Base-by-base conservation (phyloP, 768 basidiomycete genomes). In the Mycena filopes region DNA sequence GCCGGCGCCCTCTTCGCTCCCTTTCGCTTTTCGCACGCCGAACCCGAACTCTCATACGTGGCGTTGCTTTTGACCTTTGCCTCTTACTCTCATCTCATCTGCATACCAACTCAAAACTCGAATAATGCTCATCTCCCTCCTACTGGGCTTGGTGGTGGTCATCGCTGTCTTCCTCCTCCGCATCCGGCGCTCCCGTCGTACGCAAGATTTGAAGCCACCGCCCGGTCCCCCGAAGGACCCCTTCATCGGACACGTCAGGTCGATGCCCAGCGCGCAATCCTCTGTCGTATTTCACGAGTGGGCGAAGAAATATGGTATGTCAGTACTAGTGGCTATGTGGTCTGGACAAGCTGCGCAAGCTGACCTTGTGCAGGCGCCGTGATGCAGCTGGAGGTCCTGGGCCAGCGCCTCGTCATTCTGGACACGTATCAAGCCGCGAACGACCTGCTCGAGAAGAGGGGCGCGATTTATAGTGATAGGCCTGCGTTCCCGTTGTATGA, bases 221-320 rank as follows among this genome's bases (percentile, higher is more conserved):
- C 60, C 50, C 23, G 60, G 60, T 8, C 60, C 60, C 20, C 60
- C 41, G 5, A 31, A 26, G 31, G 60, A 53, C 21, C 60, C 51
- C 6, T 15, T 61, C 36, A 53, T 61, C 12, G 50, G 60, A 4
- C 33, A 61, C 54, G 33, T 61, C 9, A 28, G 49, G 28, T 16
- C 33, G 9, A 61, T 61, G 60, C 60, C 60, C 8, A 29, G 41
- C 10, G 31, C 23, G 12, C 13, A 47, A 16, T 4, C 51, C 21
- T 20, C 41, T 16, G 11, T 46, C 20, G 67, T 69, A 7, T 75
- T 76, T 53, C 68, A 71, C 33, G 60, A 72, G 53, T 77, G 75
- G 77, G 61, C 73, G 1, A 71, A 73, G 58, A 67, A n/a, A 55
- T 76, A 76, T 56, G 78, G 78, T 75, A 26, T 47, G 26, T 12